Conservation (phyloP, 148 eudicot genomes). For the Amaranthus palmeri region DNA sequence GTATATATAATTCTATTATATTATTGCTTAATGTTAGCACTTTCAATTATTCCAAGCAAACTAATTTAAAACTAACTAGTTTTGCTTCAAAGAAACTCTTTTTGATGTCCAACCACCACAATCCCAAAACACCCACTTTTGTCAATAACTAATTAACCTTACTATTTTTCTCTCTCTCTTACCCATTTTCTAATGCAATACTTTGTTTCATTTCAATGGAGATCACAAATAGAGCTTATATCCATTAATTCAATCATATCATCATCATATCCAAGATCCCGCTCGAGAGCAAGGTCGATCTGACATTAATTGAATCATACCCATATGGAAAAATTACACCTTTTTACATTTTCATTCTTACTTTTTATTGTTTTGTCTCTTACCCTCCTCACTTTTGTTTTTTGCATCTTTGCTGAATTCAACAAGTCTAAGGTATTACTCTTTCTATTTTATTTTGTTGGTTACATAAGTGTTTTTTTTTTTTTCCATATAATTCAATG, state of each 20-base stretch:
- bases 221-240: background rate
- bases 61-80: background rate
- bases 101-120: slow-evolving; percentile 11
- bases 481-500: background rate
- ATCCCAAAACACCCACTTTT: slow-evolving; percentile 3
- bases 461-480: background rate
- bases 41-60: slow-evolving; percentile 14
- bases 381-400: slow-evolving; percentile 37
- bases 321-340: slow-evolving; percentile 20
- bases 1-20: background rate
- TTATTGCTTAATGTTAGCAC: background rate
- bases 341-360: slow-evolving; percentile 18
- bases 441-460: background rate
- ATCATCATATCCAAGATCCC: no score
- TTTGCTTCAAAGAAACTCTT: slow-evolving; percentile 23
- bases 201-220: slow-evolving; percentile 6
- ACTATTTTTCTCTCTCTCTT: background rate
- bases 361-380: slow-evolving; percentile 27
- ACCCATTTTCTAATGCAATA: background rate
- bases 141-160: background rate
- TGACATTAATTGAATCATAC: background rate
- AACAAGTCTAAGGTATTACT: slow-evolving; percentile 57
- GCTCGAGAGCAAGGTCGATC: no score
- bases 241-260: background rate
- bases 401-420: slow-evolving; percentile 64